phyloP scores from a whole-genome alignment of 805 yeast genomes.

The Millerozyma miso region DNA sequence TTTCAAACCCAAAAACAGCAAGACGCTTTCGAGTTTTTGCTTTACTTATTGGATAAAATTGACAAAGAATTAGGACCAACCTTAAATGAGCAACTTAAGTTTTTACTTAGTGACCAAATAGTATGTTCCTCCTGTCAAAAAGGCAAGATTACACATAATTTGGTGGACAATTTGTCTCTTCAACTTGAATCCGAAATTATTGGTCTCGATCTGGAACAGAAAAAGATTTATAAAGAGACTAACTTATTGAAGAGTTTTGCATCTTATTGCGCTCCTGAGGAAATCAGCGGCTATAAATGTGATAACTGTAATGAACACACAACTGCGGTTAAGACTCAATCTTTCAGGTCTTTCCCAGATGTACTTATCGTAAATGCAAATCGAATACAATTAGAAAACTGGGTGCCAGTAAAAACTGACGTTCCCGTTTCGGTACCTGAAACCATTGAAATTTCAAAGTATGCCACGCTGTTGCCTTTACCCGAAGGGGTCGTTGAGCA shows the following conservation, averaged over 20 bases:
- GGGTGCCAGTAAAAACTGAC: constrained; percentile 83
- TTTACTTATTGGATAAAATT: constrained; percentile 59
- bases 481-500: constrained; percentile 23
- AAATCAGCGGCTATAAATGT: constrained; percentile 59
- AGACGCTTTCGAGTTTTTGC: constrained; percentile 88
- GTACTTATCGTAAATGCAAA: constrained; percentile 68
- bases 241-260: constrained; percentile 47
- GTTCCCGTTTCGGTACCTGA: constrained; percentile 60
- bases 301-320: constrained; percentile 42
- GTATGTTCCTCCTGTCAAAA: constrained; percentile 54
- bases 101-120: constrained; percentile 59
- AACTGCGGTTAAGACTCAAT: constrained; percentile 38
- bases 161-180: constrained; percentile 62
- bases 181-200: constrained; percentile 45
- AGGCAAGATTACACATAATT: constrained; percentile 53
- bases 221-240: constrained; percentile 47
- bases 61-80: constrained; percentile 42
- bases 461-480: constrained; percentile 29
- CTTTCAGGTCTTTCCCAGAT: constrained; percentile 65
- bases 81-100: constrained; percentile 60
- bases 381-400: constrained; percentile 77
- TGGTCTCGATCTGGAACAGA: constrained; percentile 36
- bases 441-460: constrained; percentile 36
- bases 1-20: constrained; percentile 87
- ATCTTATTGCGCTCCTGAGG: constrained; percentile 44